A percentile compares a stretch with the other conserved stretches of the same genome.
phyloP scores from a whole-genome alignment of 768 basidiomycete genomes.

The Naganishia kalamii region DNA sequence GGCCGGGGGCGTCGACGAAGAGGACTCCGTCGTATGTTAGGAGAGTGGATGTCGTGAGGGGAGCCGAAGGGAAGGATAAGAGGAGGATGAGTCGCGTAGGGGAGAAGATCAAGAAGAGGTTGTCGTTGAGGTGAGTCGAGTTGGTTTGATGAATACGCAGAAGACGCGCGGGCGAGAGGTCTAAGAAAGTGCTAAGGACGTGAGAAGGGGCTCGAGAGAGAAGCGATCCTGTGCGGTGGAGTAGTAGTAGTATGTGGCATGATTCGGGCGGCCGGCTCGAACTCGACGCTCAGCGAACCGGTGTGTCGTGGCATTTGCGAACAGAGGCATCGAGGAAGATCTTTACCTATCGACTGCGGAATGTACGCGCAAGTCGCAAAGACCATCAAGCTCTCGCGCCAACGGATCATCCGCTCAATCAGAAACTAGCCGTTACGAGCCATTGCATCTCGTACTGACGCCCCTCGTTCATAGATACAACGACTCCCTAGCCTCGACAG shows the following conservation, averaged over 20 bases:
- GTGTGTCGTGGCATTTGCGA: too few relatives aligned
- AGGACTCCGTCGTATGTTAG: constrained; percentile 17
- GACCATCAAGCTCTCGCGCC: too few relatives aligned
- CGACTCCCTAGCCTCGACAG: constrained; percentile 7
- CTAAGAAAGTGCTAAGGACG: neutral
- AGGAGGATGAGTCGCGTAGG: constrained; percentile 53
- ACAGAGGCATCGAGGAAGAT: too few relatives aligned
- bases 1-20: neutral
- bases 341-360: too few relatives aligned
- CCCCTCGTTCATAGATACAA: constrained; percentile 6
- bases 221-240: too few relatives aligned
- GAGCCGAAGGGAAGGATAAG: constrained; percentile 16
- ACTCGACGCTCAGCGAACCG: neutral
- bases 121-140: constrained; percentile 81
- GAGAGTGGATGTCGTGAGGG: constrained; percentile 9
- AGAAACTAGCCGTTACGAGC: neutral
- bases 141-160: neutral
- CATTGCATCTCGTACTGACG: neutral
- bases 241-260: too few relatives aligned
- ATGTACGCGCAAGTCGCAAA: too few relatives aligned
- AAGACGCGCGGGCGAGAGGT: neutral
- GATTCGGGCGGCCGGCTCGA: too few relatives aligned
- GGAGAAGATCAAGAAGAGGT: constrained; percentile 93
- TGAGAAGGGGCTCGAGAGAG: neutral
- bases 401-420: too few relatives aligned